A percentile compares a stretch with the other conserved stretches of the same genome.
Evolutionary conservation across 352 stramenopile species (phyloP).

Genomic region (Pythium rhizo-oryzae): DNA sequence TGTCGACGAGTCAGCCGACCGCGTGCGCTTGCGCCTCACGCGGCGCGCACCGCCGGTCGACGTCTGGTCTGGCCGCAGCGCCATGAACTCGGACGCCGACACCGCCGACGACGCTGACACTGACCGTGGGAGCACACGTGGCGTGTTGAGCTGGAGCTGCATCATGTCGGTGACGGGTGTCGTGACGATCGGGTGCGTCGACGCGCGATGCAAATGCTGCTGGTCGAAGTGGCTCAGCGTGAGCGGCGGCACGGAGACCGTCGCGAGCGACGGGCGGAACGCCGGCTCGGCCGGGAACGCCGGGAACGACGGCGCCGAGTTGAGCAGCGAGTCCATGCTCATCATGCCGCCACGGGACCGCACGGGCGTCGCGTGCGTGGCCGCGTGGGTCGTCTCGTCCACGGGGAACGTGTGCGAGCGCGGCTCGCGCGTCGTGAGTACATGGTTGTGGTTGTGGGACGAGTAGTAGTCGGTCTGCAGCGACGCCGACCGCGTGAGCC

Average conservation of each 20-base stretch:
- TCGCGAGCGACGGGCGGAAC: constrained; percentile 10
- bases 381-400: constrained; percentile 20
- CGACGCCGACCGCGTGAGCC: constrained; percentile 69
- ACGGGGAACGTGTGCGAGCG: constrained; percentile 18
- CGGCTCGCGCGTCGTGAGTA: constrained; percentile 11
- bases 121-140: constrained; percentile 29
- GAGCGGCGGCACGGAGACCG: constrained; percentile 13
- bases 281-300: not conserved
- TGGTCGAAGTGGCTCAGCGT: constrained; percentile 8
- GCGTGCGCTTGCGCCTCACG: constrained; percentile 70
- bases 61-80: constrained; percentile 1
- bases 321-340: constrained; percentile 29
- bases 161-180: constrained; percentile 80
- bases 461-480: constrained; percentile 79
- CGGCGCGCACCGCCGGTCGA: not conserved
- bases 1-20: constrained; percentile 53
- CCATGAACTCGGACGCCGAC: constrained; percentile 21
- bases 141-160: constrained; percentile 62
- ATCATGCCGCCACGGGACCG: constrained; percentile 17
- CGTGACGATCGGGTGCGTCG: constrained; percentile 40
- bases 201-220: constrained; percentile 4
- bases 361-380: not conserved
- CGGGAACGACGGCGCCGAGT: constrained; percentile 9
- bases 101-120: constrained; percentile 31
- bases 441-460: constrained; percentile 19